phyloP scores from a whole-genome alignment of 495 filamentous ascomycete genomes.

The Lasiosphaeria miniovina region DNA sequence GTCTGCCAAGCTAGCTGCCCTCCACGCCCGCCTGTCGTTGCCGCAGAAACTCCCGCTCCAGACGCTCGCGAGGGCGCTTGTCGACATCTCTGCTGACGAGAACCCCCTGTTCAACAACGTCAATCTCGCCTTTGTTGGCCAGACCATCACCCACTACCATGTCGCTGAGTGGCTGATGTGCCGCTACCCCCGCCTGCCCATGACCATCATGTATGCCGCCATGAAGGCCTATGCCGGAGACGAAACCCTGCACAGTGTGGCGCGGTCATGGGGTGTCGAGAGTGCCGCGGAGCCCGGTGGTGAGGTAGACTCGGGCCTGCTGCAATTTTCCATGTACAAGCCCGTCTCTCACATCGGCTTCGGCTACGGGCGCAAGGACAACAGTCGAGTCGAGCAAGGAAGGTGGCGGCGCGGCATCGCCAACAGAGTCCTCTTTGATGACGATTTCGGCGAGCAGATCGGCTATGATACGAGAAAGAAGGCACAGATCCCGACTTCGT shows the following conservation, averaged over 20 bases:
- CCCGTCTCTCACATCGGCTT: slow-evolving; percentile 50
- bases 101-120: slow-evolving; percentile 55
- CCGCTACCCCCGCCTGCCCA: slow-evolving; percentile 84
- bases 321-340: slow-evolving; percentile 68
- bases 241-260: slow-evolving; percentile 64
- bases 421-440: slow-evolving; percentile 69
- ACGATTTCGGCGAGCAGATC: slow-evolving; percentile 67
- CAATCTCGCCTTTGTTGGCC: slow-evolving; percentile 76
- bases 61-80: slow-evolving; percentile 78
- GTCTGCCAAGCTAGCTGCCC: slow-evolving; percentile 89
- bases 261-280: slow-evolving; percentile 88
- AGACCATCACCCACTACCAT: slow-evolving; percentile 79
- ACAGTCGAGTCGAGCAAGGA: slow-evolving; percentile 36
- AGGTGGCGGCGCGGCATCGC: slow-evolving; percentile 69
- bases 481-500: too few species aligned
- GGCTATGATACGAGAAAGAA: slow-evolving; percentile 1
- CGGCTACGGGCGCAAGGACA: slow-evolving; percentile 40
- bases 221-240: slow-evolving; percentile 78
- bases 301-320: slow-evolving; percentile 89
- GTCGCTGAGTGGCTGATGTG: slow-evolving; percentile 81
- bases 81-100: slow-evolving; percentile 78
- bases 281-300: slow-evolving; percentile 74
- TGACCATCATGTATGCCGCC: slow-evolving; percentile 75
- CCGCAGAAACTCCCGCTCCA: slow-evolving; percentile 77
- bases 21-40: slow-evolving; percentile 87